These are phyloP conservation scores for Magnolia sinica DNA, from an alignment of 164 flowering plant species.

Conservation along the genomic window DNA sequence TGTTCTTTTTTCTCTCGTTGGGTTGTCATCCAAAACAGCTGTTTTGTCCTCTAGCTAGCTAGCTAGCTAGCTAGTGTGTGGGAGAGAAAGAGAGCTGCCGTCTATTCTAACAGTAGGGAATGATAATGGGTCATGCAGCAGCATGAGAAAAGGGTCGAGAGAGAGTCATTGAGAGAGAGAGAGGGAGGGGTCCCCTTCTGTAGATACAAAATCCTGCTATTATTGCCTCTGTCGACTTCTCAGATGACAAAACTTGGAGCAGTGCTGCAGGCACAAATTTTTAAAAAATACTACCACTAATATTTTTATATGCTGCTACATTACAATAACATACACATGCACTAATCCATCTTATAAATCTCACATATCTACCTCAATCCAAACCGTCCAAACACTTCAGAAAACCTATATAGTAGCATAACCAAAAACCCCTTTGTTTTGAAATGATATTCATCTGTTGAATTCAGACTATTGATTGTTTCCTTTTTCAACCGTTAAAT, in stretches of 20 bases:
- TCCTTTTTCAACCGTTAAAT: not conserved
- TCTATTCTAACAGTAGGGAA: conserved; percentile 14
- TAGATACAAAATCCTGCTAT: conserved; percentile 63
- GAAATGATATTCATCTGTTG: not conserved
- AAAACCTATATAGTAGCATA: not conserved
- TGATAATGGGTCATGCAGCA: conserved; percentile 16
- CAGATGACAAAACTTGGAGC: conserved; percentile 53
- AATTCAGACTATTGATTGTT: not conserved
- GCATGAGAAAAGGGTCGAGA: conserved; percentile 8
- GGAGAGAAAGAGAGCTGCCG: conserved; percentile 3
- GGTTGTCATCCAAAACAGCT: not conserved
- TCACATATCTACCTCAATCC: not conserved
- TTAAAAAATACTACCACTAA: not conserved
- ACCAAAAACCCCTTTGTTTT: not conserved
- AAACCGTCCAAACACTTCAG: not conserved
- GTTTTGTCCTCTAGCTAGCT: not conserved
- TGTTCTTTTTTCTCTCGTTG: not conserved
- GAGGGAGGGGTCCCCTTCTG: conserved; percentile 39
- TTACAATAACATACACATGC: not conserved
- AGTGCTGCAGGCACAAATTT: conserved; percentile 27
- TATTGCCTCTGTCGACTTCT: conserved; percentile 54
- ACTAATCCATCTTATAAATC: not conserved
- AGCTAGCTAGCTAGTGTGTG: not conserved
- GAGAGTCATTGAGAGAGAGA: conserved; percentile 5
- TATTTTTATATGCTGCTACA: no score